phyloP scores from a whole-genome alignment of 768 basidiomycete species.

The Pholiota conissans region DNA sequence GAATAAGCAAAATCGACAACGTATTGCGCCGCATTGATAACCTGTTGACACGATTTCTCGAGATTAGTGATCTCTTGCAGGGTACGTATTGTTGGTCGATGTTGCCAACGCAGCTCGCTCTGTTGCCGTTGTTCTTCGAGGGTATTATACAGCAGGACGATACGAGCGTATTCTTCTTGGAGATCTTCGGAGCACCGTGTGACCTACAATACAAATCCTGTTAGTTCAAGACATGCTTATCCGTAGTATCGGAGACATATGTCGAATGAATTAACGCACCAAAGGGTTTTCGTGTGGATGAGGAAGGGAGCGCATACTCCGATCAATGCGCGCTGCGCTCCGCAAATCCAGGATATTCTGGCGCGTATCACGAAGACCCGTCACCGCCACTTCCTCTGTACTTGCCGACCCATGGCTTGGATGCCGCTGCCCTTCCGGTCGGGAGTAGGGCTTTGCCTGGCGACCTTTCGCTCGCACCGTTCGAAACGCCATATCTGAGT shows the following conservation, averaged over 20 bases:
- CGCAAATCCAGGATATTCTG: conserved; percentile 3
- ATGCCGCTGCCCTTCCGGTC: conserved; percentile 1
- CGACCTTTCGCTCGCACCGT: neutral
- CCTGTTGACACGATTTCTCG: conserved; percentile 8
- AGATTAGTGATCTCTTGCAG: conserved; percentile 13
- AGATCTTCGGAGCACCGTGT: conserved; percentile 8
- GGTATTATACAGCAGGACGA: conserved; percentile 7
- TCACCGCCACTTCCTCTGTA: neutral
- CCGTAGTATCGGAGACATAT: neutral
- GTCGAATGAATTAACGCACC: neutral
- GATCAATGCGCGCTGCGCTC: conserved; percentile 8
- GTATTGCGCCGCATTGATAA: conserved; percentile 11
- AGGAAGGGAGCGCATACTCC: conserved; percentile 6
- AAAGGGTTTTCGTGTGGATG: conserved; percentile 5
- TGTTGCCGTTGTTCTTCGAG: conserved; percentile 9
- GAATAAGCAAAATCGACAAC: conserved; percentile 10
- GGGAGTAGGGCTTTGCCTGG: conserved; percentile 8
- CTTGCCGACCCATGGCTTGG: conserved; percentile 4
- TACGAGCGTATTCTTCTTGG: conserved; percentile 12
- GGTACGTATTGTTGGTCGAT: neutral
- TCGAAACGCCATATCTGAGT: neutral
- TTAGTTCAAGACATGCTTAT: neutral
- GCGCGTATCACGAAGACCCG: neutral
- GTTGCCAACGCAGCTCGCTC: conserved; percentile 5
- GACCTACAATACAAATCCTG: conserved; percentile 3